Evolutionary conservation across 176 grass and related monocot genomes (phyloP).

Genomic region (Aechmea fasciata): DNA sequence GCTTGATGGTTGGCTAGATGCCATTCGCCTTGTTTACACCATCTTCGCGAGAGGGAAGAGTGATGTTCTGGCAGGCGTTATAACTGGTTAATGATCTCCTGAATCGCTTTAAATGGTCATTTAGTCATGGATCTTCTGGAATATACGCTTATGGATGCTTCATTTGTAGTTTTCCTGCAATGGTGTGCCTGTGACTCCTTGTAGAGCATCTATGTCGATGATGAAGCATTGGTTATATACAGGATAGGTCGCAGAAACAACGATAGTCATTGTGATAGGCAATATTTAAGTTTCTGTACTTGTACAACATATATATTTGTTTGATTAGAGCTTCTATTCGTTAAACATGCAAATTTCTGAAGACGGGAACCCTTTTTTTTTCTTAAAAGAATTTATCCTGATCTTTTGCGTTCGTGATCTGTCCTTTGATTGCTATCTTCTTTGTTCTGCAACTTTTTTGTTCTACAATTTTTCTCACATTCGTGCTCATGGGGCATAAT

Average conservation of each 20-base stretch:
- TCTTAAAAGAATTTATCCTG: too few relatives aligned
- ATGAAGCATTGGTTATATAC: too few relatives aligned
- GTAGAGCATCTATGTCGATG: background rate
- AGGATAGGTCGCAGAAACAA: too few relatives aligned
- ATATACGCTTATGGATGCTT: background rate
- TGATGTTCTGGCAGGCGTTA: slow-evolving; percentile 88
- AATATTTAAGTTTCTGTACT: background rate
- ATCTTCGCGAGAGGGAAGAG: slow-evolving; percentile 83
- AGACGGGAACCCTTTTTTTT: too few relatives aligned
- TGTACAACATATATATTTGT: slow-evolving; percentile 5
- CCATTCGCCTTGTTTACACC: slow-evolving; percentile 85
- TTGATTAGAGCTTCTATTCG: too few relatives aligned
- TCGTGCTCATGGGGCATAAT: too few relatives aligned
- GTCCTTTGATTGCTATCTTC: too few relatives aligned
- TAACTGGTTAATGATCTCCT: slow-evolving; percentile 62
- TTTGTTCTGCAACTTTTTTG: too few relatives aligned
- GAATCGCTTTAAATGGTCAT: background rate
- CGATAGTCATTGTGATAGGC: background rate
- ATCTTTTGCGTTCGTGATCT: too few relatives aligned
- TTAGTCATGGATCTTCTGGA: background rate
- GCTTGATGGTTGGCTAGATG: slow-evolving; percentile 80
- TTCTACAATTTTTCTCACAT: too few relatives aligned
- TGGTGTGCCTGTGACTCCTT: background rate
- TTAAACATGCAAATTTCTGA: too few relatives aligned
- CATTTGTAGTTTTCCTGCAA: background rate